These are phyloP conservation scores for Chlorella sp. DNA, from an alignment of 139 green algal species.

Conservation along the genomic window DNA sequence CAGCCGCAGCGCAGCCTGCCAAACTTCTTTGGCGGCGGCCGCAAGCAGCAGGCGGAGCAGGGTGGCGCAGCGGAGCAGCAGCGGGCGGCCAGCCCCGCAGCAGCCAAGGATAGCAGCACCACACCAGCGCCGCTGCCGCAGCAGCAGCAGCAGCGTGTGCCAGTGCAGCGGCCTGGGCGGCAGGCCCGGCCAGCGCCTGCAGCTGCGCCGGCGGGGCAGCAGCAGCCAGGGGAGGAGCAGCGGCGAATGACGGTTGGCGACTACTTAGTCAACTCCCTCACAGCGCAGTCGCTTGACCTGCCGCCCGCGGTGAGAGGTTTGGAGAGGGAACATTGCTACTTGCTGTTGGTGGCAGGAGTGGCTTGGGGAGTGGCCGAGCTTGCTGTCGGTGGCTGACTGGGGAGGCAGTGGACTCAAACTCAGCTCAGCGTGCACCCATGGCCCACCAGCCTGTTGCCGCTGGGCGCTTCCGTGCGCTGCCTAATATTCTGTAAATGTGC, in stretches of 20 bases:
- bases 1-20: conserved; percentile 9
- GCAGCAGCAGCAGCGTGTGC: not conserved
- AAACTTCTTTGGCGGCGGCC: conserved; percentile 2
- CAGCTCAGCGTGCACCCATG: no score
- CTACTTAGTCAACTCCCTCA: conserved; percentile 65
- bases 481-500: not conserved
- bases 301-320: conserved; percentile 52
- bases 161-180: not conserved
- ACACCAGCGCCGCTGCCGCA: not conserved
- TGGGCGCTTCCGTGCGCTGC: not conserved
- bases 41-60: conserved; percentile 5
- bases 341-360: not conserved
- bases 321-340: not conserved
- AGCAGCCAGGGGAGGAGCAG: not conserved
- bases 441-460: no score
- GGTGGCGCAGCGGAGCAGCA: not conserved
- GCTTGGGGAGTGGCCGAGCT: not conserved
- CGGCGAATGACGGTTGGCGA: conserved; percentile 42
- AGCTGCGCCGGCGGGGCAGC: not conserved
- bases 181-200: not conserved
- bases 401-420: not conserved
- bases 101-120: not conserved
- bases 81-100: not conserved
- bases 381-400: not conserved
- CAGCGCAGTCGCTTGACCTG: conserved; percentile 81